Evolutionary conservation across 345 rosid species (phyloP).

Genomic region (Bruguiera gymnorhiza): DNA sequence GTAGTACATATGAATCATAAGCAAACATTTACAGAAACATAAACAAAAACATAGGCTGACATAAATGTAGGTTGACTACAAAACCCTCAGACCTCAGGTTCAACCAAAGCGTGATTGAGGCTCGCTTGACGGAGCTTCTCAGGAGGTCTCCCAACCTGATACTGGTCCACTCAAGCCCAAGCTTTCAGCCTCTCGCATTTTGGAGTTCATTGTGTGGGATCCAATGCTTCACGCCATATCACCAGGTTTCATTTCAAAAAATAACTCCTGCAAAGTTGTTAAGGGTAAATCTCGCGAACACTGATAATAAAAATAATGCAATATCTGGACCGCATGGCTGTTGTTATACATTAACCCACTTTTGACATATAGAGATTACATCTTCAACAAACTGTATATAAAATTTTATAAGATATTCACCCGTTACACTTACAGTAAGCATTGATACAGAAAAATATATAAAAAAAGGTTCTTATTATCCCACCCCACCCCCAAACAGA

Average conservation of each 20-base stretch:
- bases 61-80: neutral
- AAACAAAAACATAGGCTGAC: neutral
- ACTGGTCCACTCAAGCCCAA: constrained; percentile 74
- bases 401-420: too few species aligned
- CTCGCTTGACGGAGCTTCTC: constrained; percentile 94
- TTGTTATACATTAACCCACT: too few species aligned
- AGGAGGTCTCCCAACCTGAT: constrained; percentile 99
- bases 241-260: constrained; percentile 18
- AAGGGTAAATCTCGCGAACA: constrained; percentile 4
- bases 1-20: neutral
- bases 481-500: too few species aligned
- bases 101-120: constrained; percentile 74
- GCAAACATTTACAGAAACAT: neutral
- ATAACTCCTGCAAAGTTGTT: constrained; percentile 45
- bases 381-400: too few species aligned
- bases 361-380: too few species aligned
- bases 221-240: constrained; percentile 93
- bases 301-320: neutral
- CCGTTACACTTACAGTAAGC: too few species aligned
- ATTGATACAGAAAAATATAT: too few species aligned
- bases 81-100: constrained; percentile 40
- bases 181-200: constrained; percentile 82
- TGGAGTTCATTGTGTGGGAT: constrained; percentile 96
- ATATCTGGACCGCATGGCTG: neutral
- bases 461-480: too few species aligned